A percentile compares a stretch with the other conserved stretches of the same genome.
Evolutionary conservation across 2,329 filamentous ascomycete species (phyloP).

Genomic region (Neofusicoccum sp.): DNA sequence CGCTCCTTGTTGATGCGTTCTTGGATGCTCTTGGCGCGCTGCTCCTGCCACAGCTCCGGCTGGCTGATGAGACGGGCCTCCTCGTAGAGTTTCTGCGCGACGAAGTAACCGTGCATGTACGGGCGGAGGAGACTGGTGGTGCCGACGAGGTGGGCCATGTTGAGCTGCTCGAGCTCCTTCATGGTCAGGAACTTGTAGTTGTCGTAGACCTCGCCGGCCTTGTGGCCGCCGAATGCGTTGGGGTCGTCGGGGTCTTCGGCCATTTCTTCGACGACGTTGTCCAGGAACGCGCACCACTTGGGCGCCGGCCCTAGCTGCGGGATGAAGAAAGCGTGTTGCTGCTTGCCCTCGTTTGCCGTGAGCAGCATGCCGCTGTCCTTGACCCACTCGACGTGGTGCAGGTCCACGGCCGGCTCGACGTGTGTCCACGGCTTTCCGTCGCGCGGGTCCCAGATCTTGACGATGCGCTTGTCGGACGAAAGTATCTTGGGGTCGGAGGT

Average conservation of each 20-base stretch:
- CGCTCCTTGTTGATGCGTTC: conserved; percentile 97
- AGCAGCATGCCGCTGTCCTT: conserved; percentile 92
- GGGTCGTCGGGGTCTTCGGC: conserved; percentile 75
- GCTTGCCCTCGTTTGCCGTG: conserved; percentile 93
- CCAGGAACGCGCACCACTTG: conserved; percentile 94
- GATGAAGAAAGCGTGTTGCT: conserved; percentile 94
- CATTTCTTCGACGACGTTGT: conserved; percentile 99
- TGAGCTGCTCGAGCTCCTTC: conserved; percentile 81
- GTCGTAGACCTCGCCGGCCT: conserved; percentile 83
- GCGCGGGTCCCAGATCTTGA: conserved; percentile 91
- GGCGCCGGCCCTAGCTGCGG: conserved; percentile 91
- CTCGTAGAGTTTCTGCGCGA: conserved; percentile 92
- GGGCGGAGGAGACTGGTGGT: conserved; percentile 87
- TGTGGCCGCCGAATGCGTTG: conserved; percentile 54
- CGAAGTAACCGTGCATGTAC: conserved; percentile 99
- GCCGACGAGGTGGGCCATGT: conserved; percentile 84
- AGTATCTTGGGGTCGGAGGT: conserved; percentile 72
- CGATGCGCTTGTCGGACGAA: conserved; percentile 90
- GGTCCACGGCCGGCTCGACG: conserved; percentile 90
- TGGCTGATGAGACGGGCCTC: conserved; percentile 92
- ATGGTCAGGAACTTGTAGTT: conserved; percentile 98
- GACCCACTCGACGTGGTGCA: conserved; percentile 93
- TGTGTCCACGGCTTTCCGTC: conserved; percentile 91
- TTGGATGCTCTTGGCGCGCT: conserved; percentile 85
- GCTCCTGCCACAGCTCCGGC: conserved; percentile 91